Evolutionary conservation across 108 stramenopile genomes (phyloP).

Genomic region (Conticribra guillardii): DNA sequence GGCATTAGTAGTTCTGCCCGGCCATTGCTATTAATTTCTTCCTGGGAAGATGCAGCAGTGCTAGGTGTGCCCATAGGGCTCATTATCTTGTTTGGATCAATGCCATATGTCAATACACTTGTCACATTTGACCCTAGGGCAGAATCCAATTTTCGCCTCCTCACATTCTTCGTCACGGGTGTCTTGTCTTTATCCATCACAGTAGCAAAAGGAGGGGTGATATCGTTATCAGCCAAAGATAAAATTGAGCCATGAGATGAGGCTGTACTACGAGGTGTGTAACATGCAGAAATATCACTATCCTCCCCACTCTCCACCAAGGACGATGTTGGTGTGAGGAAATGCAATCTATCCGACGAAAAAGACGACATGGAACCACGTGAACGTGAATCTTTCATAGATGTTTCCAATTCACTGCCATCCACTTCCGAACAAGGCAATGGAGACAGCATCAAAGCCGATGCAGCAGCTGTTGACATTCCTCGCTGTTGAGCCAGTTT

Average conservation of each 20-base stretch:
- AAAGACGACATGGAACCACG: conserved; percentile 17
- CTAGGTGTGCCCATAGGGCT: conserved; percentile 27
- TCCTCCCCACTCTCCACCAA: conserved; percentile 23
- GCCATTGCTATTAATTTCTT: not conserved
- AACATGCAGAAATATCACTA: conserved; percentile 20
- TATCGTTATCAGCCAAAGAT: conserved; percentile 17
- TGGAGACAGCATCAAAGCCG: conserved; percentile 1
- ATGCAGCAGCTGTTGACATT: conserved; percentile 2
- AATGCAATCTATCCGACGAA: conserved; percentile 30
- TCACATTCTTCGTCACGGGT: conserved; percentile 26
- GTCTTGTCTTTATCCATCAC: conserved; percentile 16
- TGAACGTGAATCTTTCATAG: not conserved
- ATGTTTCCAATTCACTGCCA: not conserved
- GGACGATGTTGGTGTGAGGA: conserved; percentile 28
- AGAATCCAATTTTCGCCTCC: not conserved
- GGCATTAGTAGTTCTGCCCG: not conserved
- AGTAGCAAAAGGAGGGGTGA: not conserved
- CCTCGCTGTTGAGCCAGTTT: conserved; percentile 4
- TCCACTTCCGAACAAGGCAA: not conserved
- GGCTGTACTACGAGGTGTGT: conserved; percentile 29
- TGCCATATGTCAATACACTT: conserved; percentile 4
- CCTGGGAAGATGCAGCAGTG: conserved; percentile 33
- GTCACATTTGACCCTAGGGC: not conserved
- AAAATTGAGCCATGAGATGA: conserved; percentile 33
- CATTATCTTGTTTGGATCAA: no score